A percentile compares a stretch with the other conserved stretches of the same genome.
These are phyloP conservation scores for Physcia stellaris DNA, from an alignment of 495 filamentous ascomycete species.

Conservation along the genomic window DNA sequence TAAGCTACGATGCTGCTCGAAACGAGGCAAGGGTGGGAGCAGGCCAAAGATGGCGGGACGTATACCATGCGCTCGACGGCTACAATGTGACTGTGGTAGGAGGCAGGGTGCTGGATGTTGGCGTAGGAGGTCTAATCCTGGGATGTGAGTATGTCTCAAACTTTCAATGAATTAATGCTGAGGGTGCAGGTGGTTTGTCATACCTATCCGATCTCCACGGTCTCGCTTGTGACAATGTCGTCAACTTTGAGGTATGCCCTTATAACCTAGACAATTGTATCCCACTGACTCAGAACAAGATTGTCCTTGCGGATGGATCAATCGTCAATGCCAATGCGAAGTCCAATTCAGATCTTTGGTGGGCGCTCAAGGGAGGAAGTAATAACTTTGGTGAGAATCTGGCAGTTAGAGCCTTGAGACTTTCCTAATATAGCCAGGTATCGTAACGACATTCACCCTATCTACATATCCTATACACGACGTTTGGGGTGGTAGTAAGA, in stretches of 20 bases:
- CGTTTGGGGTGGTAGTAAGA: conserved; percentile 31
- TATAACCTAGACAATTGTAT: neutral
- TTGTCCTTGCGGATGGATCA: conserved; percentile 22
- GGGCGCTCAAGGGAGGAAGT: conserved; percentile 27
- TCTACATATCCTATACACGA: conserved; percentile 32
- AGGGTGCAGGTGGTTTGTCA: conserved; percentile 17
- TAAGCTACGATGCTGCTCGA: conserved; percentile 9
- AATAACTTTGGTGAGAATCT: conserved; percentile 25
- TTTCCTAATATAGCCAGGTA: conserved; percentile 9
- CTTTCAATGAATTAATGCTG: neutral
- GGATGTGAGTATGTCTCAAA: conserved; percentile 22
- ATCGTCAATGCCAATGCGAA: conserved; percentile 17
- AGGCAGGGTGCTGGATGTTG: conserved; percentile 23
- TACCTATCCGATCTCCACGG: conserved; percentile 26
- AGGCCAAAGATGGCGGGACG: conserved; percentile 22
- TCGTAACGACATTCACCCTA: conserved; percentile 35
- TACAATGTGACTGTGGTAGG: conserved; percentile 24
- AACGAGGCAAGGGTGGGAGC: conserved; percentile 17
- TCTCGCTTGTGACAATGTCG: conserved; percentile 30
- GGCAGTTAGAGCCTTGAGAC: neutral
- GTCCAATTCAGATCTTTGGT: conserved; percentile 26
- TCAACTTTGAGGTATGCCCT: conserved; percentile 26
- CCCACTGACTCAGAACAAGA: conserved; percentile 11
- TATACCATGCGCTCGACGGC: conserved; percentile 22
- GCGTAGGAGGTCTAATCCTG: conserved; percentile 30